Evolutionary conservation across 2,329 filamentous ascomycete species (phyloP).

Genomic region (Myrmaecium sp.): DNA sequence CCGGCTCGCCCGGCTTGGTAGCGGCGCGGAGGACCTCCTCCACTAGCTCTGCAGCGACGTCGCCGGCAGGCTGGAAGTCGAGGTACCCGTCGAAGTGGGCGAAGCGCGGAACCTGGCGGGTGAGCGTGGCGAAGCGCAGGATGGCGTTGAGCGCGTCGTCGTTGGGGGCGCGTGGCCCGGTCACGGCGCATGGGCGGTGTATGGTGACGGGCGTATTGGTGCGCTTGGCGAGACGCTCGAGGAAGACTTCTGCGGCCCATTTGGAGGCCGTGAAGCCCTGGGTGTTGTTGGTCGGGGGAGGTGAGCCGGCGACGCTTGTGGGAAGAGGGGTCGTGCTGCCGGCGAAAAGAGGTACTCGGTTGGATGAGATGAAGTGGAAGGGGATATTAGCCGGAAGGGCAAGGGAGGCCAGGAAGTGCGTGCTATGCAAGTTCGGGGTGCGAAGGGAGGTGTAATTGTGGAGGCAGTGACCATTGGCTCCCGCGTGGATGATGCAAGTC

Average conservation of each 20-base stretch:
- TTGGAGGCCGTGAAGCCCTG: conserved; percentile 7
- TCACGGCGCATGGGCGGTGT: conserved; percentile 7
- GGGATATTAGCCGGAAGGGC: conserved; percentile 4
- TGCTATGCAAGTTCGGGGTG: conserved; percentile 9
- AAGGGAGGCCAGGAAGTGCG: conserved; percentile 4
- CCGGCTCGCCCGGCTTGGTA: not conserved
- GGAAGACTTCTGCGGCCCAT: conserved; percentile 6
- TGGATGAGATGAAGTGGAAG: conserved; percentile 8
- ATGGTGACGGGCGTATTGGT: conserved; percentile 3
- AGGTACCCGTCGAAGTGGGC: not conserved
- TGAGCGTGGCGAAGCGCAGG: conserved; percentile 3
- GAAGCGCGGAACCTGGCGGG: conserved; percentile 6
- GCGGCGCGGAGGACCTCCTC: not conserved
- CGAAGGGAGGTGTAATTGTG: conserved; percentile 12
- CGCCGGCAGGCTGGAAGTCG: too few relatives aligned
- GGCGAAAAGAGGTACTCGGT: conserved; percentile 4
- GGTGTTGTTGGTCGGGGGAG: conserved; percentile 3
- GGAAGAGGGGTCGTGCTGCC: conserved; percentile 1
- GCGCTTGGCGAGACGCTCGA: conserved; percentile 4
- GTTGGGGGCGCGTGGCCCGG: conserved; percentile 5
- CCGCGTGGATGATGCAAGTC: conserved; percentile 16
- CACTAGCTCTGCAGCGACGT: not conserved
- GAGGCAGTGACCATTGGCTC: conserved; percentile 10
- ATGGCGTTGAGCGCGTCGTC: conserved; percentile 5
- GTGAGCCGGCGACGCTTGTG: not conserved